Base-by-base conservation (phyloP, 768 basidiomycete species). In the Paxillus involutus region DNA sequence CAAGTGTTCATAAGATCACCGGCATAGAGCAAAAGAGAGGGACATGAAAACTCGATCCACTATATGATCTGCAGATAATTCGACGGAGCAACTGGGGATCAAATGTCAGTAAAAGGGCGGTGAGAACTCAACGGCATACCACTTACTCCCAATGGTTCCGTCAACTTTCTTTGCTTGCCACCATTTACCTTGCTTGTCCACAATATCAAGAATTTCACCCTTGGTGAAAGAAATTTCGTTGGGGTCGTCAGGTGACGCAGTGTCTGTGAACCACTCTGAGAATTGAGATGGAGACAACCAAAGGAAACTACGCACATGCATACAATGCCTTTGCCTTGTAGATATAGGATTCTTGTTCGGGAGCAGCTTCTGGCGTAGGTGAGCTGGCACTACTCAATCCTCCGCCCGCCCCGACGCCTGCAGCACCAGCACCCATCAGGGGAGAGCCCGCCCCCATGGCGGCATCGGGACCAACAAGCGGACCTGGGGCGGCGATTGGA, bases 191-290 rank as follows among this genome's bases (percentile, higher is more conserved):
- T 91, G 84, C 72, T 92, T 94, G 73, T 98, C 95, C 53, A 94
- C 70, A 51, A 98, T 89, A 58, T 97, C 94, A 58, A 98, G 81
- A 39, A 93, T 77, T 65, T 98, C 96, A 50, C 94, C 93, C 70
- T 98, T 98, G 48, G 75, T 65, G 71, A 99, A 98, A 45, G 91
- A 91, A 39, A 99, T 89, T 73, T 99, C 97, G 66, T 91, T 97
- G 12, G 95, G 91, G 70, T 99, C 97, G 53, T 98, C 95, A 29
- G 89, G 77, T 3, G 90, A 92, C n/a, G 94, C 96, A 46, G 82
- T 83, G 75, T 99, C 96, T 98, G 71, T 29, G 37, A 59, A 60
- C 48, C 46, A 16, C 37, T 50, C 58, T 73, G 26, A 68, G 63
- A 44, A 58, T 61, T 40, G 55, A 19, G 42, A 54, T 49, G 49